A percentile compares a stretch with the other conserved stretches of the same genome.
These are phyloP conservation scores for Pythium pyrilobum DNA, from an alignment of 352 stramenopile genomes.

Conservation along the genomic window DNA sequence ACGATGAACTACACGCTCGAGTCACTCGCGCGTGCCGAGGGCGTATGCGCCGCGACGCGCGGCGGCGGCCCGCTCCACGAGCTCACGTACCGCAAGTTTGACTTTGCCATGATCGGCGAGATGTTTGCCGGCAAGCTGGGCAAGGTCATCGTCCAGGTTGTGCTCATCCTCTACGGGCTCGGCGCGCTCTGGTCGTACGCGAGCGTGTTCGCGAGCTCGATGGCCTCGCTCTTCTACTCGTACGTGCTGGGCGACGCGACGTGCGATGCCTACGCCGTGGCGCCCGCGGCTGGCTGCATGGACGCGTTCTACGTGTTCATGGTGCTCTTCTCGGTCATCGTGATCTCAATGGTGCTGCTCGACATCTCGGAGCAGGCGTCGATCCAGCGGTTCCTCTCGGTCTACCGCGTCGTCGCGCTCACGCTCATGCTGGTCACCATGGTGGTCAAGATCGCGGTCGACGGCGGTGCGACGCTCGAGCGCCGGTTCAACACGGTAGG, in stretches of 20 bases:
- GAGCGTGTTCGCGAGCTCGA: slow-evolving; percentile 83
- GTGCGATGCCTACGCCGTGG: slow-evolving; percentile 63
- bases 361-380: slow-evolving; percentile 78
- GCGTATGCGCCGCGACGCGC: slow-evolving; percentile 52
- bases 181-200: slow-evolving; percentile 81
- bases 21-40: slow-evolving; percentile 68
- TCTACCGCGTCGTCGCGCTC: slow-evolving; percentile 76
- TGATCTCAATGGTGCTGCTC: slow-evolving; percentile 79
- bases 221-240: slow-evolving; percentile 71
- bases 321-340: slow-evolving; percentile 65
- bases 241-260: slow-evolving; percentile 48
- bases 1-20: slow-evolving; percentile 90
- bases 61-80: slow-evolving; percentile 48
- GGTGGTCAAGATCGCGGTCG: slow-evolving; percentile 57
- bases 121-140: slow-evolving; percentile 77
- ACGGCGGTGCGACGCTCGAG: slow-evolving; percentile 38
- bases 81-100: slow-evolving; percentile 84
- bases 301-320: slow-evolving; percentile 75
- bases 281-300: slow-evolving; percentile 42
- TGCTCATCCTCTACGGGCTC: slow-evolving; percentile 73
- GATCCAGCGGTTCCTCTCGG: slow-evolving; percentile 79
- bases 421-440: slow-evolving; percentile 76
- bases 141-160: slow-evolving; percentile 57
- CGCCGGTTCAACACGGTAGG: slow-evolving; percentile 43
- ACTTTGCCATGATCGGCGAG: slow-evolving; percentile 76